Evolutionary conservation across 306 rosid genomes (phyloP), one percentile per base, ranked within the genome.

Genomic region (Senna tora): DNA sequence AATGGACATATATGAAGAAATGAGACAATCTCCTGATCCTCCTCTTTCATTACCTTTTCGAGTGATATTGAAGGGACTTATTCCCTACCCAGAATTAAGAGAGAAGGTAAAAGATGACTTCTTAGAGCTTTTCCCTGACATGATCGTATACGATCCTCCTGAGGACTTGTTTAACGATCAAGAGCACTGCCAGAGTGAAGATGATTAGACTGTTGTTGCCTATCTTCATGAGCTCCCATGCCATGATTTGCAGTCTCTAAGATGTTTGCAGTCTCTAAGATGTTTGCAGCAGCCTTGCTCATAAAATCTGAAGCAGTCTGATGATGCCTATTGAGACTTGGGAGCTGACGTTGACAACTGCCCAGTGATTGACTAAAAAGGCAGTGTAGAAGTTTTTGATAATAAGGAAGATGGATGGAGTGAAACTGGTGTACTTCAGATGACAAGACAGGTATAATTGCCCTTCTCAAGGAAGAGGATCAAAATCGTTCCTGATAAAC

Each of bases 101-200:
- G 96, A 91, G 84, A 88, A 80, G 74, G 84, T 93, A 49, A 93
- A 87, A 72, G 86, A 85, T 51, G 92, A 93, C 73, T 93, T 89
- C 78, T 80, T 90, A 82, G 93, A 87, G 78, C 77, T 91, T 73
- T 93, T 89, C 81, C 98, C 98, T 0, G 81, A 74, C 86, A 93
- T 93, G 91, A 80, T 91, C 28, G 81, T 93, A 58, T 93, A 93
- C 17, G 98, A 93, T 80, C 94, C 94, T 22, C 96, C 98, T 6
- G 98, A 91, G 73, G 98, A 89, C 65, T 87, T 90, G 88, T 93
- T 93, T 75, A 94, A 87, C n/a, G 86, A 83, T 77, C 67, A 75
- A 55, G 87, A 81, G 73, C 80, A 54, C 41, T 63, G 13, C 25
- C 71, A 75, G 32, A 79, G 78, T 22, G 74, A 49, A 59, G 73